These are phyloP conservation scores for Tulasnella sp. DNA, from an alignment of 768 basidiomycete species.

Conservation along the genomic window DNA sequence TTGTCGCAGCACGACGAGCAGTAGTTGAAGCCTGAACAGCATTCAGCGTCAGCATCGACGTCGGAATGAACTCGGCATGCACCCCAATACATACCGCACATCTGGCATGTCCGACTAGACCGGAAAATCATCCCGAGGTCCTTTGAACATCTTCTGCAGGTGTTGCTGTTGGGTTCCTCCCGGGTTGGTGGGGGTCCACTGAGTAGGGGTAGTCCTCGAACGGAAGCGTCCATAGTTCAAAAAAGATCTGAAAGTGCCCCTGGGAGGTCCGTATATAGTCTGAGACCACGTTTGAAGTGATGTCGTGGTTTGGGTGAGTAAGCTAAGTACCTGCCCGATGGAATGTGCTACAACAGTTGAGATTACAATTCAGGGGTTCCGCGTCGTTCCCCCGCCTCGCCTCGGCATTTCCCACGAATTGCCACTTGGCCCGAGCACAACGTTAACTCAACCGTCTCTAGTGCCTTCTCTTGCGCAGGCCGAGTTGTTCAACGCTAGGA, in stretches of 20 bases:
- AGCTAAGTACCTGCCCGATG: not conserved
- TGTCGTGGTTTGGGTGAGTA: conserved; percentile 14
- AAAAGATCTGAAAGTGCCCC: not conserved
- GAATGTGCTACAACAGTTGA: conserved; percentile 9
- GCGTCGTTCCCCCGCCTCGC: not conserved
- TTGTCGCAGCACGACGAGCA: conserved; percentile 32
- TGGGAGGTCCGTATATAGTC: not conserved
- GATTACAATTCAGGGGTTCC: conserved; percentile 3
- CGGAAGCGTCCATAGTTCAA: conserved; percentile 29
- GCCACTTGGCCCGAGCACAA: not conserved
- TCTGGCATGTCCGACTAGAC: conserved; percentile 21
- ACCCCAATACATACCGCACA: conserved; percentile 29
- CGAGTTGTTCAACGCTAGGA: no score
- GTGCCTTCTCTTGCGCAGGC: not conserved
- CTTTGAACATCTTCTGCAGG: conserved; percentile 30
- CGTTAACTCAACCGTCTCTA: not conserved
- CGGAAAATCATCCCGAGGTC: conserved; percentile 30
- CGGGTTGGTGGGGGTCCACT: conserved; percentile 28
- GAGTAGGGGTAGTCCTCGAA: conserved; percentile 32
- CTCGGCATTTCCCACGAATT: not conserved
- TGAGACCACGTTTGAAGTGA: not conserved
- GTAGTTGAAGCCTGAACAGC: conserved; percentile 29
- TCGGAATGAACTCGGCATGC: not conserved
- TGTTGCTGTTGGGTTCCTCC: conserved; percentile 28
- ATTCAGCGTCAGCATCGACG: not conserved